Evolutionary conservation across 768 basidiomycete species (phyloP).

Genomic region (Boletales sp.): DNA sequence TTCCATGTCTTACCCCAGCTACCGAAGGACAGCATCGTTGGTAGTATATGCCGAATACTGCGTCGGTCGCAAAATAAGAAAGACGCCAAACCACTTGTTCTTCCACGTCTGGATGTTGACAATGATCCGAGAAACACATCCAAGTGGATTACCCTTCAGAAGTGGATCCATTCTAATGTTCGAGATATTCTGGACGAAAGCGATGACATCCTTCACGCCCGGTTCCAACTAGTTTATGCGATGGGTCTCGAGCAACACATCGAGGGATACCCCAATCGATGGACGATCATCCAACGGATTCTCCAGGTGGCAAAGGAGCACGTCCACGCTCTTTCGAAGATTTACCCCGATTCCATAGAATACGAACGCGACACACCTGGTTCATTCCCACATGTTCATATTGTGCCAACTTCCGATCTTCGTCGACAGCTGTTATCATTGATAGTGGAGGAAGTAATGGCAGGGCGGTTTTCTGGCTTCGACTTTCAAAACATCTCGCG

Average conservation of each 20-base stretch:
- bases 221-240: neutral
- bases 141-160: slow-evolving; percentile 7
- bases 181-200: slow-evolving; percentile 20
- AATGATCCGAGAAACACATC: neutral
- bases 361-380: neutral
- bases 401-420: neutral
- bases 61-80: neutral
- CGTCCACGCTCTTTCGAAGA: neutral
- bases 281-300: neutral
- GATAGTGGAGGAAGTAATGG: slow-evolving; percentile 8
- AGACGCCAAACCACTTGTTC: slow-evolving; percentile 27
- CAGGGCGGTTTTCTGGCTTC: slow-evolving; percentile 6
- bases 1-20: neutral
- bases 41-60: neutral
- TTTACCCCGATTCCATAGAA: neutral
- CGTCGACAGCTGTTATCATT: slow-evolving; percentile 1
- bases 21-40: neutral
- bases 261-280: neutral
- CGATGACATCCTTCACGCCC: slow-evolving; percentile 15
- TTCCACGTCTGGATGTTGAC: slow-evolving; percentile 7
- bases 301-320: neutral
- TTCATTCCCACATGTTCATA: slow-evolving; percentile 10
- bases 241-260: neutral
- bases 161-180: slow-evolving; percentile 11
- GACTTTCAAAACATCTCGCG: slow-evolving; percentile 3